Evolutionary conservation across 2,329 filamentous ascomycete genomes (phyloP), one percentile per base, ranked within the genome.

Genomic region (Apiospora kogelbergensis): DNA sequence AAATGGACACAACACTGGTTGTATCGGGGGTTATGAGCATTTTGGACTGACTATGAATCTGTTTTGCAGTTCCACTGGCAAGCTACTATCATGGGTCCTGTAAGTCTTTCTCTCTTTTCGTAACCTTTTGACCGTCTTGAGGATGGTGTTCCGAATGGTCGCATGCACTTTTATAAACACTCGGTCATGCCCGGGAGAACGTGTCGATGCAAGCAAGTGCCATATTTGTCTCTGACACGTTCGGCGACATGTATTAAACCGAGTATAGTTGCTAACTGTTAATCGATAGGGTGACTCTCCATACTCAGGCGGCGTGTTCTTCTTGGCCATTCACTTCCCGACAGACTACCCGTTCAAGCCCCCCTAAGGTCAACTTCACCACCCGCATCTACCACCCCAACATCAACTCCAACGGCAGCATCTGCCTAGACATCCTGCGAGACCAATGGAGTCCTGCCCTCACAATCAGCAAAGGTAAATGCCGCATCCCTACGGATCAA

Each of bases 271-370:
- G 70, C 80, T 84, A 74, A 81, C 53, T 67, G 37, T 63, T 60
- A 46, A 48, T n/a, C 40, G 7, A 70, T 76, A 97, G 94, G 89
- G 92, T 82, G 96, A 98, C 84, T 98, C 94, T 79, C 96, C 96
- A 82, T 99, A 98, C 88, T 94, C 95, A 66, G 95, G 95, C 81
- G 96, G 96, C 80, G 95, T 99, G 77, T 99, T 99, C 89, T 99
- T 99, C 90, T 90, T 99, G 75, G 91, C 93, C 76, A 99, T 99
- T 80, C 94, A 98, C 85, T 98, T 99, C 88, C 96, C 96, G 76
- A 99, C 96, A 88, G 96, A 99, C 88, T 99, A 99, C 85, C 96
- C 96, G 53, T 99, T 99, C 89, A 99, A 99, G 92, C 96, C 96
- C 72, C 72, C 96, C 96, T 76, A 99, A 99, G 90, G 95, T 99